Conservation (phyloP, 108 stramenopile species). For the Nitzschia palea region DNA sequence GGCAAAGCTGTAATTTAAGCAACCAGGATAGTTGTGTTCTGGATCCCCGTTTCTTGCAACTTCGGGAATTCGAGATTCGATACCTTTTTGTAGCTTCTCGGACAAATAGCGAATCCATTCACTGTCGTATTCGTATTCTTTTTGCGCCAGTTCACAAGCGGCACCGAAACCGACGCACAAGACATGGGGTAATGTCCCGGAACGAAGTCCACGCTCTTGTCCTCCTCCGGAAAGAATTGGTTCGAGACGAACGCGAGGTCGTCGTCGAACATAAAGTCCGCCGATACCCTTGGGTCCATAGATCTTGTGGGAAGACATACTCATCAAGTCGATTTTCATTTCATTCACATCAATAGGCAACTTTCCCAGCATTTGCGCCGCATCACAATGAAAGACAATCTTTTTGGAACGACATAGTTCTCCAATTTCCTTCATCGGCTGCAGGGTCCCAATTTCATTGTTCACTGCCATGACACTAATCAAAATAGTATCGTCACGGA, state of each 20-base stretch:
- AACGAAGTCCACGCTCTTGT: conserved; percentile 95
- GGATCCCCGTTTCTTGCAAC: conserved; percentile 94
- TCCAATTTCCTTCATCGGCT: conserved; percentile 95
- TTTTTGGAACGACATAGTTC: conserved; percentile 89
- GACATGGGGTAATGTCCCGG: conserved; percentile 87
- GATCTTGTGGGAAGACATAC: conserved; percentile 96
- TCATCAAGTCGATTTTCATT: conserved; percentile 94
- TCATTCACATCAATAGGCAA: conserved; percentile 95
- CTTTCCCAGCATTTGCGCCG: conserved; percentile 98
- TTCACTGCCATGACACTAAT: conserved; percentile 99
- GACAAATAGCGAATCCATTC: conserved; percentile 76
- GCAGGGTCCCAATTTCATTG: conserved; percentile 99
- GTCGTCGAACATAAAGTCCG: conserved; percentile 93
- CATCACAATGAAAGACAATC: conserved; percentile 98
- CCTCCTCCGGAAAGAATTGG: conserved; percentile 97
- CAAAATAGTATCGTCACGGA: conserved; percentile 93
- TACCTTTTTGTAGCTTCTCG: conserved; percentile 80
- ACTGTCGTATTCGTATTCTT: conserved; percentile 87
- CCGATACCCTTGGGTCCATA: conserved; percentile 99
- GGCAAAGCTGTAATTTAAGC: conserved; percentile 97
- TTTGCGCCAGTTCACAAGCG: conserved; percentile 85
- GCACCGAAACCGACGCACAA: conserved; percentile 94
- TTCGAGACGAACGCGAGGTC: conserved; percentile 97
- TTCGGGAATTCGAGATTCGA: conserved; percentile 83
- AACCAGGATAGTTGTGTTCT: conserved; percentile 88